Conservation (phyloP, 805 yeast genomes). For the Kodamaea jinghongensis region DNA sequence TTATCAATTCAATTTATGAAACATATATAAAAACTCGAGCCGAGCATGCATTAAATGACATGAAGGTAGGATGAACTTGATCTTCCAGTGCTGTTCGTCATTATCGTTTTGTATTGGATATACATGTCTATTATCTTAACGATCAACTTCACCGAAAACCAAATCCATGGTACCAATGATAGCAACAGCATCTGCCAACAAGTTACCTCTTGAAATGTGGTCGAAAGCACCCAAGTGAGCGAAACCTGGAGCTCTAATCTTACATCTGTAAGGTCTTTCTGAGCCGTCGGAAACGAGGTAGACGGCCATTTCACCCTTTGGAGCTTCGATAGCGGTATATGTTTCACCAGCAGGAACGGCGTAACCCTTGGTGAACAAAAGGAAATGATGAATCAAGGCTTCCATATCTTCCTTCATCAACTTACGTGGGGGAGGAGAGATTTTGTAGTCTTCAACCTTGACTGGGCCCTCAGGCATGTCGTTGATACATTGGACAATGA, state of each 20-base stretch:
- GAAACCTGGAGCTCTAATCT: slow-evolving; percentile 92
- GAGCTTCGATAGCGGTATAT: slow-evolving; percentile 88
- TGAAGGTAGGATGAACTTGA: too few species aligned
- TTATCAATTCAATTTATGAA: too few species aligned
- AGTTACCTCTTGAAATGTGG: slow-evolving; percentile 80
- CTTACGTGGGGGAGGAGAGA: slow-evolving; percentile 76
- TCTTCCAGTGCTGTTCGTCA: too few species aligned
- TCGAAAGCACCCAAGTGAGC: slow-evolving; percentile 89
- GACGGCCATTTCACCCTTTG: slow-evolving; percentile 94
- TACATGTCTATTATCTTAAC: slow-evolving; percentile 38
- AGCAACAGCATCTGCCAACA: slow-evolving; percentile 89
- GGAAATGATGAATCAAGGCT: slow-evolving; percentile 84
- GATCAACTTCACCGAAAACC: slow-evolving; percentile 93
- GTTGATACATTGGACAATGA: slow-evolving; percentile 85
- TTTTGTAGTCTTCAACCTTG: slow-evolving; percentile 86
- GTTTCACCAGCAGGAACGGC: slow-evolving; percentile 90
- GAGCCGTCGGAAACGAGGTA: slow-evolving; percentile 85
- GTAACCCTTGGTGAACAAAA: slow-evolving; percentile 83
- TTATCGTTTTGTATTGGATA: too few species aligned
- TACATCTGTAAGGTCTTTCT: slow-evolving; percentile 89
- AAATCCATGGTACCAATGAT: slow-evolving; percentile 94
- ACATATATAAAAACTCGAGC: too few species aligned
- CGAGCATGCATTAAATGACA: too few species aligned
- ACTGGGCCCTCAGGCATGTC: slow-evolving; percentile 92
- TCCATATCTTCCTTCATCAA: slow-evolving; percentile 92